A percentile compares a stretch with the other conserved stretches of the same genome.
These are phyloP conservation scores for Exserohilum rostratum DNA, from an alignment of 2,329 filamentous ascomycete genomes.

Conservation along the genomic window DNA sequence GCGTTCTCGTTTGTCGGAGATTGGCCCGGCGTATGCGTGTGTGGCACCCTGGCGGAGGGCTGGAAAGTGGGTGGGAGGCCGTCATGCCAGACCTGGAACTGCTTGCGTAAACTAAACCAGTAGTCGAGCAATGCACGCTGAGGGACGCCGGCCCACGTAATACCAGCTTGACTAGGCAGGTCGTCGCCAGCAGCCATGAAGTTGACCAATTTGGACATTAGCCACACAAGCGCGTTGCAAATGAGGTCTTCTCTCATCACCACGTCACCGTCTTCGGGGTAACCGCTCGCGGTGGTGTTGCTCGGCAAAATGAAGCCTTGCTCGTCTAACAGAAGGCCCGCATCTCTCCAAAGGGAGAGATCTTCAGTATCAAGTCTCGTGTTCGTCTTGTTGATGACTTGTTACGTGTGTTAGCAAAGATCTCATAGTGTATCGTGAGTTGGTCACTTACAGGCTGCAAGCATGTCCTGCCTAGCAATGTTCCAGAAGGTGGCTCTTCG, in stretches of 20 bases:
- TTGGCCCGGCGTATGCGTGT: slow-evolving; percentile 32
- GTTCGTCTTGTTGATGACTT: slow-evolving; percentile 64
- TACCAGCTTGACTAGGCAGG: slow-evolving; percentile 47
- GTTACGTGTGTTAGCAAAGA: slow-evolving; percentile 9
- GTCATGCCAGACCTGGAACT: slow-evolving; percentile 65
- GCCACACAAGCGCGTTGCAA: slow-evolving; percentile 69
- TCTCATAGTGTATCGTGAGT: background rate
- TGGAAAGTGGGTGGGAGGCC: slow-evolving; percentile 66
- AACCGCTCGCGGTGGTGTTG: slow-evolving; percentile 47
- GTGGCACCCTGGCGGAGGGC: slow-evolving; percentile 59
- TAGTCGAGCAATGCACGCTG: slow-evolving; percentile 58
- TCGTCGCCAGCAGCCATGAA: slow-evolving; percentile 65
- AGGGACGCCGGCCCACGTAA: slow-evolving; percentile 53
- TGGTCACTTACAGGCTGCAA: slow-evolving; percentile 61
- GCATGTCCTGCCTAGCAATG: slow-evolving; percentile 69
- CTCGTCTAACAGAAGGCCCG: slow-evolving; percentile 64
- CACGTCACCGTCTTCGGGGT: slow-evolving; percentile 53
- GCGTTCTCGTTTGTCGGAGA: slow-evolving; percentile 39
- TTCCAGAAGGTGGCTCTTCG: slow-evolving; percentile 70
- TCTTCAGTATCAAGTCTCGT: slow-evolving; percentile 68
- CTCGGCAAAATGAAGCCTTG: slow-evolving; percentile 59
- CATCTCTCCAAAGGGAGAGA: slow-evolving; percentile 67
- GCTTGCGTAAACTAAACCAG: slow-evolving; percentile 62
- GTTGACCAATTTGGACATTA: slow-evolving; percentile 70
- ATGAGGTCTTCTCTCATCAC: slow-evolving; percentile 68